Evolutionary conservation across 176 grass and related monocot species (phyloP).

Genomic region (Alopecurus myosuroides): DNA sequence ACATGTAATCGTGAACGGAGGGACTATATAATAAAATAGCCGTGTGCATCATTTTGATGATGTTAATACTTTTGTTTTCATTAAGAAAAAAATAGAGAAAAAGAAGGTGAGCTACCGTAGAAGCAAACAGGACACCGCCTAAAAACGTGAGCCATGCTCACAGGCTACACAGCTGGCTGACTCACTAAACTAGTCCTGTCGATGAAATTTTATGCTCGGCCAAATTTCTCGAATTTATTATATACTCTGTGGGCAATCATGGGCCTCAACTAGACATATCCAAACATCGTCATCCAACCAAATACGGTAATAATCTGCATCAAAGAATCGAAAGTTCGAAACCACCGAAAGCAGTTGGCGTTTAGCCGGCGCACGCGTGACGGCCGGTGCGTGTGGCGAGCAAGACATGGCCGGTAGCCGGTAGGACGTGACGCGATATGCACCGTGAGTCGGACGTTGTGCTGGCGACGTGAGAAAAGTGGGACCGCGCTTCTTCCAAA

Average conservation of each 20-base stretch:
- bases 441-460: neutral
- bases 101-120: neutral
- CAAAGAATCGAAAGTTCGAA: neutral
- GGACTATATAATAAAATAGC: no score
- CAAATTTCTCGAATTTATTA: neutral
- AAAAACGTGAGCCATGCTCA: neutral
- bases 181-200: neutral
- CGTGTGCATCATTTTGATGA: no score
- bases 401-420: constrained; percentile 27
- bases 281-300: neutral
- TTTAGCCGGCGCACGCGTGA: neutral
- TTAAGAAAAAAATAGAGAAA: no score
- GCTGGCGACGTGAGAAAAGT: neutral
- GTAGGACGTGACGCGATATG: constrained; percentile 8
- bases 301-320: neutral
- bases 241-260: constrained; percentile 19
- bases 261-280: neutral
- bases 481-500: neutral
- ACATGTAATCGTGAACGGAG: no score
- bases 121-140: constrained; percentile 6
- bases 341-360: neutral
- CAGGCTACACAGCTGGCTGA: neutral
- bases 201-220: neutral
- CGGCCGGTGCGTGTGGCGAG: constrained; percentile 4
- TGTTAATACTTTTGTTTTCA: no score